phyloP scores from a whole-genome alignment of 108 stramenopile genomes.

The Cyclotella kingstonii region DNA sequence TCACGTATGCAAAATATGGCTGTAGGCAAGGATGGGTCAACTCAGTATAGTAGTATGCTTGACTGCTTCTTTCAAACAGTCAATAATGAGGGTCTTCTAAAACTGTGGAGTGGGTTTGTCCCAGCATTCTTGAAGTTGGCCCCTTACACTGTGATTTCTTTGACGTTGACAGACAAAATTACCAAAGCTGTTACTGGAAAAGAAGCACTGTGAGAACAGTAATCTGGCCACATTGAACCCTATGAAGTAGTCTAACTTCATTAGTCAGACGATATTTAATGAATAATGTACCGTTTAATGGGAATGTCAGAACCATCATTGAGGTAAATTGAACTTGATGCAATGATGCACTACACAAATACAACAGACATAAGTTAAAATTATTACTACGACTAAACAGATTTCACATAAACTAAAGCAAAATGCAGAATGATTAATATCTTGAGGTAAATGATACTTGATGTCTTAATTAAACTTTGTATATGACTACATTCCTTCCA shows the following conservation, averaged over 20 bases:
- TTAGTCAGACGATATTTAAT: too few relatives aligned
- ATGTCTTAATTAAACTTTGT: constrained; percentile 5
- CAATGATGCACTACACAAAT: too few relatives aligned
- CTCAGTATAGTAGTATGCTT: constrained; percentile 50
- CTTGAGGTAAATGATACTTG: too few relatives aligned
- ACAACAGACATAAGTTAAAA: too few relatives aligned
- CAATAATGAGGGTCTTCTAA: constrained; percentile 49
- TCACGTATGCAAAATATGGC: constrained; percentile 60
- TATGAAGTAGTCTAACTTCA: too few relatives aligned
- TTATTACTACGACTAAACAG: background rate
- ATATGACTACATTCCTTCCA: constrained; percentile 68
- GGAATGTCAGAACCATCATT: too few relatives aligned
- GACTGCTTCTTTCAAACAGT: constrained; percentile 64
- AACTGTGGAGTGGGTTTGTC: constrained; percentile 61
- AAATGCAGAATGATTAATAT: too few relatives aligned
- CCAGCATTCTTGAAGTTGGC: constrained; percentile 79
- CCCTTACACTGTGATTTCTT: constrained; percentile 68
- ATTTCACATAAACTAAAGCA: background rate
- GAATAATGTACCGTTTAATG: too few relatives aligned
- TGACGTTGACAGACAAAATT: constrained; percentile 66
- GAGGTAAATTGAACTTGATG: too few relatives aligned
- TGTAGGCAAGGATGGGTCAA: constrained; percentile 43
- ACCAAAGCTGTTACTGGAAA: constrained; percentile 63
- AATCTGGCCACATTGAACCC: background rate
- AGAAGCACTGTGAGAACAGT: constrained; percentile 45